A percentile compares a stretch with the other conserved stretches of the same genome.
These are phyloP conservation scores for Centaurea solstitialis DNA, from an alignment of 129 eudicot species.

Conservation along the genomic window DNA sequence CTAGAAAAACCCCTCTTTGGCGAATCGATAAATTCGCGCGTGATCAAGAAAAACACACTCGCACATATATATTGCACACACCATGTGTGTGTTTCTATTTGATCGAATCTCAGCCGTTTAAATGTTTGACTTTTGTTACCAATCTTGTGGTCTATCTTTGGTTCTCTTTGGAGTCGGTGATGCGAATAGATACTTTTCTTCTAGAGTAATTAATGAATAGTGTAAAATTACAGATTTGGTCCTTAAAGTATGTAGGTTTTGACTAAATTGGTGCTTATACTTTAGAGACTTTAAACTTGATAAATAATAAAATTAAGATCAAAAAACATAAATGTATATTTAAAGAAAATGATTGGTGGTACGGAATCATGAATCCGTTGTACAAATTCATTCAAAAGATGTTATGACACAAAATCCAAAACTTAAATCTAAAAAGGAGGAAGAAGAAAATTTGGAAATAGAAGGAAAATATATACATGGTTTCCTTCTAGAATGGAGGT, in stretches of 20 bases:
- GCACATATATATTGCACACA: not conserved
- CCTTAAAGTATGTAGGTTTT: not conserved
- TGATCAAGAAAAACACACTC: not conserved
- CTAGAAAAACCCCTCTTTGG: conserved; percentile 44
- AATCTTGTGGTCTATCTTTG: not conserved
- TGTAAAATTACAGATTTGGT: not conserved
- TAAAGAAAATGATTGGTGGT: not conserved
- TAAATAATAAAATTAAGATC: not conserved
- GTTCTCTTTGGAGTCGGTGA: not conserved
- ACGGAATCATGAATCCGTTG: not conserved
- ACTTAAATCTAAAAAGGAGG: not conserved
- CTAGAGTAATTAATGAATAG: not conserved
- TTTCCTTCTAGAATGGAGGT: not conserved
- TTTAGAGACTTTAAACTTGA: too few relatives aligned
- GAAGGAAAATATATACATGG: not conserved
- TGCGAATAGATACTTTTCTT: not conserved
- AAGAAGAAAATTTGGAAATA: too few relatives aligned
- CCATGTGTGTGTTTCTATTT: not conserved
- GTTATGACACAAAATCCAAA: not conserved
- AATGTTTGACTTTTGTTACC: not conserved
- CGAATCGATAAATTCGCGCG: conserved; percentile 21
- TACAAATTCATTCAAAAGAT: too few relatives aligned
- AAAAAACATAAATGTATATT: not conserved
- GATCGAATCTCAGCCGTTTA: not conserved
- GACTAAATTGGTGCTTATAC: not conserved